These are phyloP conservation scores for Herpetospermum pedunculosum DNA, from an alignment of 306 rosid genomes.

Conservation along the genomic window DNA sequence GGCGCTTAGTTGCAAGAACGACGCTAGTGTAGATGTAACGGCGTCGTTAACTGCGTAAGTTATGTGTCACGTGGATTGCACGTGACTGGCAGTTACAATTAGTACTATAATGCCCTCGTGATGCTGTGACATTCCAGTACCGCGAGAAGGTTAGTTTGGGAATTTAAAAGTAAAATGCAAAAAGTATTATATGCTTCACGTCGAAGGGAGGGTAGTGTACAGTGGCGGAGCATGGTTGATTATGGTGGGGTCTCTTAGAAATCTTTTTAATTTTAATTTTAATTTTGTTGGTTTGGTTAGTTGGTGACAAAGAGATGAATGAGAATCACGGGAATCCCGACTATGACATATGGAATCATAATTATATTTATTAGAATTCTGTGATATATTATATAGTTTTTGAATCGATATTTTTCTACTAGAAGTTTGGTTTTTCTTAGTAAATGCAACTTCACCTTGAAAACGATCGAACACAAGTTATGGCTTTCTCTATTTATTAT, in stretches of 20 bases:
- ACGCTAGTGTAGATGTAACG: slow-evolving; percentile 52
- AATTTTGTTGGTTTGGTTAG: slow-evolving; percentile 7
- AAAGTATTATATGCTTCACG: slow-evolving; percentile 19
- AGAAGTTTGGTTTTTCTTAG: neutral
- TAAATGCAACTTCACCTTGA: slow-evolving; percentile 6
- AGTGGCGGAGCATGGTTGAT: slow-evolving; percentile 17
- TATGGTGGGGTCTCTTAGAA: slow-evolving; percentile 7
- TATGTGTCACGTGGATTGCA: neutral
- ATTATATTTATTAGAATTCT: neutral
- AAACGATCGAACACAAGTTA: neutral
- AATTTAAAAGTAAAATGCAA: slow-evolving; percentile 14
- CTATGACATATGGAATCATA: slow-evolving; percentile 13
- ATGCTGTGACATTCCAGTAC: neutral
- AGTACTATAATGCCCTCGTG: neutral
- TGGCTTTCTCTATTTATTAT: neutral
- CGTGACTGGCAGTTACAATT: neutral
- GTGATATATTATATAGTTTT: neutral
- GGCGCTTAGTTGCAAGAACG: slow-evolving; percentile 73
- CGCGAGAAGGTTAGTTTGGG: neutral
- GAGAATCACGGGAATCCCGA: slow-evolving; percentile 56
- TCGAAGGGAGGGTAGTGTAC: slow-evolving; percentile 33
- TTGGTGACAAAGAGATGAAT: slow-evolving; percentile 35
- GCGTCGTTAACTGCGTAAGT: slow-evolving; percentile 27
- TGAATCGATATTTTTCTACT: neutral
- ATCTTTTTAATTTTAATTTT: neutral